Conservation (phyloP, 176 grass and related monocot genomes). For the Urochloa ruziziensis region DNA sequence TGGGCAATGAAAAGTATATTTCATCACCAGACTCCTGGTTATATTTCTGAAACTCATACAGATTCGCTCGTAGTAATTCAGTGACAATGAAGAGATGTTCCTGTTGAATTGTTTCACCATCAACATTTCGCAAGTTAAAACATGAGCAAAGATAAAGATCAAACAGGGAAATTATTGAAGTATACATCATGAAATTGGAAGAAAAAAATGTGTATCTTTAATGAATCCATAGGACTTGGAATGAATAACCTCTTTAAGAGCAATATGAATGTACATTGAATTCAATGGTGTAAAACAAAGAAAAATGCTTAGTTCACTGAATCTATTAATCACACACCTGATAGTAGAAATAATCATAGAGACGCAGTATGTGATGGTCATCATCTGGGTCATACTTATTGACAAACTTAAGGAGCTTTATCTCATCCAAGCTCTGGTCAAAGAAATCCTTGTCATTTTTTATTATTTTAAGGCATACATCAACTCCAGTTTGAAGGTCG, state of each 20-base stretch:
- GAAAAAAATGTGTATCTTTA: conserved; percentile 1
- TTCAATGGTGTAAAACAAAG: conserved; percentile 9
- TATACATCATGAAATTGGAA: not conserved
- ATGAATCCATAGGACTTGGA: not conserved
- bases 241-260: not conserved
- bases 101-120: conserved; percentile 43
- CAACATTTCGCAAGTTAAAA: conserved; percentile 28
- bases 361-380: conserved; percentile 76
- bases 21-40: conserved; percentile 81
- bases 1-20: conserved; percentile 80
- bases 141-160: not conserved
- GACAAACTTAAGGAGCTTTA: conserved; percentile 97
- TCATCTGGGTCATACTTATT: conserved; percentile 94
- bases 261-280: conserved; percentile 18
- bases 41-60: conserved; percentile 98
- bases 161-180: conserved; percentile 17
- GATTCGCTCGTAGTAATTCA: conserved; percentile 83
- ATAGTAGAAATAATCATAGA: conserved; percentile 96
- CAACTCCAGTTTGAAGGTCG: conserved; percentile 69
- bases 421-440: conserved; percentile 99
- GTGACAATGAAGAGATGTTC: conserved; percentile 99
- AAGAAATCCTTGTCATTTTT: conserved; percentile 98
- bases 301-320: conserved; percentile 1
- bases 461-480: conserved; percentile 99
- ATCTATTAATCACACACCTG: conserved; percentile 52